Percentiles rank a stretch among this genome's conserved stretches.
Evolutionary conservation across 352 stramenopile species (phyloP).

Genomic region (Elongisporangium anandrum): DNA sequence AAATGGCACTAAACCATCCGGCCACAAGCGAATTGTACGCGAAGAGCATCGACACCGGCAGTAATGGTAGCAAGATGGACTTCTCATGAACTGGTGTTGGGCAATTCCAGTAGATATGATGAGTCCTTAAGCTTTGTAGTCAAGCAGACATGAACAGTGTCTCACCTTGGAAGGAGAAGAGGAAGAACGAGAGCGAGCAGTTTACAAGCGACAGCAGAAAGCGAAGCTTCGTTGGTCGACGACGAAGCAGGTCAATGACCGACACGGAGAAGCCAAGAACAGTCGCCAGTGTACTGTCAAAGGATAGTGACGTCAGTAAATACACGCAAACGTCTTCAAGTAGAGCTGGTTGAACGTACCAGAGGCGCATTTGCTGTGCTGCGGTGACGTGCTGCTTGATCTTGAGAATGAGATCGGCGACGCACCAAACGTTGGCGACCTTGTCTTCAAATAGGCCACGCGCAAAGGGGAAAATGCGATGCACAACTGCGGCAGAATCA

Average conservation of each 20-base stretch:
- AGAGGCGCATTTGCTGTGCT: conserved; percentile 65
- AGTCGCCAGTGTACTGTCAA: conserved; percentile 67
- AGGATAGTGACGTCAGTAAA: not conserved
- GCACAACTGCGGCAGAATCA: conserved; percentile 60
- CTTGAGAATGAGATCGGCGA: conserved; percentile 80
- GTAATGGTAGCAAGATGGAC: conserved; percentile 91
- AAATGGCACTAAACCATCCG: conserved; percentile 75
- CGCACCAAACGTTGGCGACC: conserved; percentile 96
- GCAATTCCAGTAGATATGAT: not conserved
- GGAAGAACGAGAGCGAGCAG: conserved; percentile 92
- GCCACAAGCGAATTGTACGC: conserved; percentile 47
- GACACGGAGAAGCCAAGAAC: conserved; percentile 84
- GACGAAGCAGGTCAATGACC: conserved; percentile 65
- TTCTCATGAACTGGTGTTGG: conserved; percentile 92
- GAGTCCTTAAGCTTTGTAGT: not conserved
- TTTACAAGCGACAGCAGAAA: conserved; percentile 84
- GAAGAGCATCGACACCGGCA: conserved; percentile 89
- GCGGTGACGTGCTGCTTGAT: conserved; percentile 49
- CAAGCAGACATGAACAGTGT: not conserved
- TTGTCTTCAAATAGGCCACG: conserved; percentile 98
- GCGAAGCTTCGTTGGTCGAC: conserved; percentile 56
- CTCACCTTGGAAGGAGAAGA: conserved; percentile 95
- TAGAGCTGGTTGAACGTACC: conserved; percentile 21
- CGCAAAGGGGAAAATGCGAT: conserved; percentile 94
- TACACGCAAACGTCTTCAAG: no score